Conservation (phyloP, 2,329 filamentous ascomycete species). For the Pleurostoma richardsiae region DNA sequence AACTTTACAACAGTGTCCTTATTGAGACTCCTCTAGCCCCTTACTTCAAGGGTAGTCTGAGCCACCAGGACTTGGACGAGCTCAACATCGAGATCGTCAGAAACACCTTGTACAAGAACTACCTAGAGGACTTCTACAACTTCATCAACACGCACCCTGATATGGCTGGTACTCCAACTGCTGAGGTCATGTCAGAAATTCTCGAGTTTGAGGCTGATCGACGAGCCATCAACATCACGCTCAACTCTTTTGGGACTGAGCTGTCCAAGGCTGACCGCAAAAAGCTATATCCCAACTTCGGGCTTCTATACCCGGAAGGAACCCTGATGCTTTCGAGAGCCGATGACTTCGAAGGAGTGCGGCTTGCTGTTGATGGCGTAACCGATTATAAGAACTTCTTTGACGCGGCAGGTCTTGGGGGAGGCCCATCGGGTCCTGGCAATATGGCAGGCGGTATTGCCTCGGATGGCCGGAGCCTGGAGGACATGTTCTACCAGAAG, state of each 20-base stretch:
- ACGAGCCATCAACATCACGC: constrained; percentile 95
- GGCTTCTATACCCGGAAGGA: constrained; percentile 87
- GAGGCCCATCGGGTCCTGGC: constrained; percentile 66
- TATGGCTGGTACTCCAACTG: constrained; percentile 80
- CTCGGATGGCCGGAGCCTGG: constrained; percentile 80
- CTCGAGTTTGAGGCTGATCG: constrained; percentile 96
- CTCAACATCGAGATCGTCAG: constrained; percentile 98
- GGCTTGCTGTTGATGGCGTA: constrained; percentile 88
- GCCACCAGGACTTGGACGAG: constrained; percentile 95
- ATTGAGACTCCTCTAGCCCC: constrained; percentile 94
- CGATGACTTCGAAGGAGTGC: constrained; percentile 90
- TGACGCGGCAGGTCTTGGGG: constrained; percentile 77
- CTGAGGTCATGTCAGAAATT: constrained; percentile 93
- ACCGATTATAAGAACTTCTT: constrained; percentile 95
- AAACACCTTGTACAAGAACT: constrained; percentile 99
- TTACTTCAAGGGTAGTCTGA: constrained; percentile 96
- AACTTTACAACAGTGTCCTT: constrained; percentile 95
- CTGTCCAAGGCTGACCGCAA: constrained; percentile 88
- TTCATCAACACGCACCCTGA: constrained; percentile 90
- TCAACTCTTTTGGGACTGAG: constrained; percentile 98
- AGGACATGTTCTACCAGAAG: constrained; percentile 98
- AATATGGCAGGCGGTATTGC: constrained; percentile 82
- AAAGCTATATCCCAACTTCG: constrained; percentile 93
- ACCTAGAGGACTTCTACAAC: constrained; percentile 93
- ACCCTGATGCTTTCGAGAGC: constrained; percentile 91